A percentile compares a stretch with the other conserved stretches of the same genome.
These are phyloP conservation scores for Fusarium mangiferae DNA, from an alignment of 2,329 filamentous ascomycete genomes.

Conservation along the genomic window DNA sequence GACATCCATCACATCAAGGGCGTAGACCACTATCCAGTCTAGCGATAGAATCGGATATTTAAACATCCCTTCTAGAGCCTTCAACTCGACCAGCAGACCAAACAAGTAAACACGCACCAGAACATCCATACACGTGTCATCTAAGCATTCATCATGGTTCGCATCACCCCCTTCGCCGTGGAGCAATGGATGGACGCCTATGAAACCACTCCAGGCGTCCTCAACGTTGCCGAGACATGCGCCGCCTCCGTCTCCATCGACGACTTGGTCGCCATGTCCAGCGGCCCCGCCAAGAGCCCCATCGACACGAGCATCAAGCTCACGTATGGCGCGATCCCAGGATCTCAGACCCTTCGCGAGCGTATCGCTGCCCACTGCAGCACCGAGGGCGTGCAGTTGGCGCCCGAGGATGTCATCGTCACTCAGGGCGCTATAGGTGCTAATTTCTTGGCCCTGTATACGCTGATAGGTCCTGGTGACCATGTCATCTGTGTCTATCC, in stretches of 20 bases:
- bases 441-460: constrained; percentile 81
- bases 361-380: constrained; percentile 75
- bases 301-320: constrained; percentile 66
- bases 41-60: not conserved
- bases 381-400: constrained; percentile 58
- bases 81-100: not conserved
- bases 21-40: not conserved
- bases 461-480: constrained; percentile 76
- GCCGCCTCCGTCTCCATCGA: constrained; percentile 79
- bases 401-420: constrained; percentile 73
- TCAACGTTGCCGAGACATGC: constrained; percentile 85
- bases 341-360: constrained; percentile 70
- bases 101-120: no score
- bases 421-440: constrained; percentile 84
- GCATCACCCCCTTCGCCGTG: constrained; percentile 73
- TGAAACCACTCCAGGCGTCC: constrained; percentile 63
- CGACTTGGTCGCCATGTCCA: constrained; percentile 67
- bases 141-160: constrained; percentile 58
- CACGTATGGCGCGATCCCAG: constrained; percentile 79
- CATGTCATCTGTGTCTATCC: constrained; percentile 90
- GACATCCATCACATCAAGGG: not conserved
- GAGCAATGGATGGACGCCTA: constrained; percentile 77
- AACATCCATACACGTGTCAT: not conserved
- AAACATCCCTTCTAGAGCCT: not conserved
- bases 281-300: constrained; percentile 51